Conservation (phyloP, 1,284 basidiomycete species). For the Phaffia rhodozyma region DNA sequence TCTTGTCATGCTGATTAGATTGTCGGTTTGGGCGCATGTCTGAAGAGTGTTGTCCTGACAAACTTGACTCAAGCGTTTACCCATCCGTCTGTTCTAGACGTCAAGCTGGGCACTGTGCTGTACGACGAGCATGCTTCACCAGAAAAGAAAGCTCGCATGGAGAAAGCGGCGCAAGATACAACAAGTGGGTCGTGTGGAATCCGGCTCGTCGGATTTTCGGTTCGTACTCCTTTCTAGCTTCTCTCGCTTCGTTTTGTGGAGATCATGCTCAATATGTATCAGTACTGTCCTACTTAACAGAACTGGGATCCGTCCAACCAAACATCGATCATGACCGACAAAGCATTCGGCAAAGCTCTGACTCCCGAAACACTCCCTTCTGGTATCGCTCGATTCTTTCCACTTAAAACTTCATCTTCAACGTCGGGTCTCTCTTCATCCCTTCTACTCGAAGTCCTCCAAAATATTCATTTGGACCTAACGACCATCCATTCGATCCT, state of each 20-base stretch:
- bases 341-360: conserved; percentile 69
- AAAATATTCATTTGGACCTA: conserved; percentile 46
- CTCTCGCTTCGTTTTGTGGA: not conserved
- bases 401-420: conserved; percentile 30
- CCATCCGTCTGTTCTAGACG: conserved; percentile 75
- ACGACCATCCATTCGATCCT: conserved; percentile 43
- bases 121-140: conserved; percentile 54
- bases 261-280: not conserved
- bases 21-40: conserved; percentile 18
- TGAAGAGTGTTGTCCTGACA: conserved; percentile 69
- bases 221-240: conserved; percentile 27
- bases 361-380: conserved; percentile 52
- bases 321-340: conserved; percentile 51
- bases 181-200: conserved; percentile 67
- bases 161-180: conserved; percentile 52
- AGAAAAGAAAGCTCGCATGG: conserved; percentile 72
- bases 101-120: conserved; percentile 80
- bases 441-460: conserved; percentile 50
- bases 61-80: conserved; percentile 63
- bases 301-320: conserved; percentile 55
- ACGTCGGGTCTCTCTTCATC: conserved; percentile 45
- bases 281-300: conserved; percentile 34
- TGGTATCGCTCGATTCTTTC: conserved; percentile 69
- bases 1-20: not conserved
- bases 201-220: conserved; percentile 79